Percentiles rank a stretch among this genome's conserved stretches.
These are phyloP conservation scores for Picochlorum sp. DNA, from an alignment of 139 green algal species.

Conservation along the genomic window DNA sequence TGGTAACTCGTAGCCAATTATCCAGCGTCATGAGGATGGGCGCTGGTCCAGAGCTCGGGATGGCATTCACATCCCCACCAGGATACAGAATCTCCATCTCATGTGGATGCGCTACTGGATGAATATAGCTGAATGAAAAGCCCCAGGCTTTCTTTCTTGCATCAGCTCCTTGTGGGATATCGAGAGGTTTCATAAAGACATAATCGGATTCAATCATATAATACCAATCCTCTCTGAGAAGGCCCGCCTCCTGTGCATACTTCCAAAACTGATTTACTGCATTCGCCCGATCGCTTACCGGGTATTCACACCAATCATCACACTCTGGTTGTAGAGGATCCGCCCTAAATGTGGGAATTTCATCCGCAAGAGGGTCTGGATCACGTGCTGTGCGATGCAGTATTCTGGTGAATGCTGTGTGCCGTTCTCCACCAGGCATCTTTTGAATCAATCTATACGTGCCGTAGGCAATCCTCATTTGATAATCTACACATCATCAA, in stretches of 20 bases:
- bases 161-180: slow-evolving; percentile 9
- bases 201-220: slow-evolving; percentile 76
- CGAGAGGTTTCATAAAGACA: slow-evolving; percentile 59
- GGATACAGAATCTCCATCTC: slow-evolving; percentile 21
- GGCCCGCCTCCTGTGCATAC: slow-evolving; percentile 28
- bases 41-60: slow-evolving; percentile 51
- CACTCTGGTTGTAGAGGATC: slow-evolving; percentile 39
- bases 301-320: slow-evolving; percentile 71
- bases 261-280: slow-evolving; percentile 62
- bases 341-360: slow-evolving; percentile 44
- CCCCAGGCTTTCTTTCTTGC: slow-evolving; percentile 24
- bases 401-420: slow-evolving; percentile 71
- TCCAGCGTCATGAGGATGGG: slow-evolving; percentile 51
- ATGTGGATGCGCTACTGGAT: slow-evolving; percentile 28
- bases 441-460: slow-evolving; percentile 63
- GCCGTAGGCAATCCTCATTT: slow-evolving; percentile 42
- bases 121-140: slow-evolving; percentile 74
- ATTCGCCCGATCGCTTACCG: slow-evolving; percentile 67
- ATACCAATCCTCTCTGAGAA: slow-evolving; percentile 56
- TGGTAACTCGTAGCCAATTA: slow-evolving; percentile 47
- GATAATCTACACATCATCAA: slow-evolving; percentile 14
- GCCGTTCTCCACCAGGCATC: slow-evolving; percentile 61
- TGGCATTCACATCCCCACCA: slow-evolving; percentile 4
- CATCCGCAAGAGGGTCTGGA: slow-evolving; percentile 48
- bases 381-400: slow-evolving; percentile 62